Evolutionary conservation across 495 filamentous ascomycete species (phyloP).

Genomic region (Cetradonia linearis): DNA sequence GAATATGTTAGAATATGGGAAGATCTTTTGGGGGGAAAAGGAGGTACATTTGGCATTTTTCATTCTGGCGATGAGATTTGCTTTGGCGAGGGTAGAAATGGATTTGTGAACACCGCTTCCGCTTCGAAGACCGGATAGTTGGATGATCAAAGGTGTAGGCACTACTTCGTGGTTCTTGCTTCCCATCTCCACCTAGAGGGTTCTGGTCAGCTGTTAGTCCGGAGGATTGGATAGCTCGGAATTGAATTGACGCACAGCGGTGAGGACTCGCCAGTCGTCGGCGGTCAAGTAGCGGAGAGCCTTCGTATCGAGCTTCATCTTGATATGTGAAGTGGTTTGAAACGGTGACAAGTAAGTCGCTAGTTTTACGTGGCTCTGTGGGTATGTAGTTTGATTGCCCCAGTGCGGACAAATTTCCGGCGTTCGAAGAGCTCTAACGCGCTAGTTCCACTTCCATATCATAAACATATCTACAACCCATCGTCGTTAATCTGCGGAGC

Average conservation of each 20-base stretch:
- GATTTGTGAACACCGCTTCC: conserved; percentile 75
- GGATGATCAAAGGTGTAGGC: conserved; percentile 76
- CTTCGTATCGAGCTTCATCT: conserved; percentile 89
- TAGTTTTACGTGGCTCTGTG: no score
- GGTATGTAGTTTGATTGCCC: background rate
- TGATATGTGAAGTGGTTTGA: background rate
- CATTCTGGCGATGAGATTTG: conserved; percentile 79
- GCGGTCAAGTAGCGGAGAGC: conserved; percentile 79
- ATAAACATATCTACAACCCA: background rate
- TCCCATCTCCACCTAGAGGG: conserved; percentile 70
- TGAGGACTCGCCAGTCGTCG: conserved; percentile 93
- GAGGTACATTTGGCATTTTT: conserved; percentile 83
- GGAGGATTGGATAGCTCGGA: conserved; percentile 26
- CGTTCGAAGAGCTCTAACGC: conserved; percentile 9
- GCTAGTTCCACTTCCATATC: conserved; percentile 1
- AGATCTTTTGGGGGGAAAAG: background rate
- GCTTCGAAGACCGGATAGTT: conserved; percentile 70
- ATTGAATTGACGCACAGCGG: conserved; percentile 54
- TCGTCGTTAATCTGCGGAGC: background rate
- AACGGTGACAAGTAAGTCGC: background rate
- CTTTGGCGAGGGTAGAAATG: conserved; percentile 86
- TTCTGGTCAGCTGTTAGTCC: conserved; percentile 31
- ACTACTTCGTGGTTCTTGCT: conserved; percentile 96
- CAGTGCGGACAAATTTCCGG: conserved; percentile 7
- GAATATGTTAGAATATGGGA: background rate